A percentile compares a stretch with the other conserved stretches of the same genome.
These are phyloP conservation scores for Nakaseomyces sp. DNA, from an alignment of 1,139 yeast genomes.

Conservation along the genomic window DNA sequence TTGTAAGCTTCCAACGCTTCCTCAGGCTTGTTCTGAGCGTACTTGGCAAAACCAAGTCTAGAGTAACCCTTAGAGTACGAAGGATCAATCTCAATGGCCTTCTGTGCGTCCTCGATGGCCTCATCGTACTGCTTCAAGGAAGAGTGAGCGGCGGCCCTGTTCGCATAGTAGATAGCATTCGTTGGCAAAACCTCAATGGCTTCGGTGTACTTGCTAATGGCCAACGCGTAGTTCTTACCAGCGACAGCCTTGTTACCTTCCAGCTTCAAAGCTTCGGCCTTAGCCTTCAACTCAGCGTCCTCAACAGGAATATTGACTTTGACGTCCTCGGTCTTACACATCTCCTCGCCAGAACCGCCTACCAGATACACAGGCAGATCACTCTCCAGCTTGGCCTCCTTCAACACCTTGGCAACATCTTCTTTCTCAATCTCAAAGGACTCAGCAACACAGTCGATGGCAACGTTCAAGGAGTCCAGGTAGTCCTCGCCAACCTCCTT, in stretches of 20 bases:
- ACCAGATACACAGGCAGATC: constrained; percentile 41
- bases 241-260: constrained; percentile 93
- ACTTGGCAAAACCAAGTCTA: constrained; percentile 86
- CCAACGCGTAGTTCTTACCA: constrained; percentile 56
- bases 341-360: neutral
- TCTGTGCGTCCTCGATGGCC: constrained; percentile 78
- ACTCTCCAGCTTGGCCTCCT: constrained; percentile 41
- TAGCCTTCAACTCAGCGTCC: constrained; percentile 45
- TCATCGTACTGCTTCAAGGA: constrained; percentile 63
- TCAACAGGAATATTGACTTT: constrained; percentile 38
- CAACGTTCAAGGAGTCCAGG: constrained; percentile 88
- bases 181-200: constrained; percentile 67
- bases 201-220: constrained; percentile 66
- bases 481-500: constrained; percentile 71
- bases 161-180: constrained; percentile 80
- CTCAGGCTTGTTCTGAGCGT: constrained; percentile 81
- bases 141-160: constrained; percentile 95
- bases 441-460: constrained; percentile 85
- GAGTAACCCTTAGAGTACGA: constrained; percentile 87
- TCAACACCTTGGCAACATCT: constrained; percentile 33
- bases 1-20: constrained; percentile 88
- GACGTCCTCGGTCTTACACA: constrained; percentile 23
- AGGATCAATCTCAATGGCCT: constrained; percentile 72
- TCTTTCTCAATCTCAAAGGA: constrained; percentile 65
- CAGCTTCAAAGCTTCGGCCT: constrained; percentile 75